Percentiles rank a stretch among this genome's conserved stretches.
These are phyloP conservation scores for Discostella stelligeroides DNA, from an alignment of 108 stramenopile species.

Conservation along the genomic window DNA sequence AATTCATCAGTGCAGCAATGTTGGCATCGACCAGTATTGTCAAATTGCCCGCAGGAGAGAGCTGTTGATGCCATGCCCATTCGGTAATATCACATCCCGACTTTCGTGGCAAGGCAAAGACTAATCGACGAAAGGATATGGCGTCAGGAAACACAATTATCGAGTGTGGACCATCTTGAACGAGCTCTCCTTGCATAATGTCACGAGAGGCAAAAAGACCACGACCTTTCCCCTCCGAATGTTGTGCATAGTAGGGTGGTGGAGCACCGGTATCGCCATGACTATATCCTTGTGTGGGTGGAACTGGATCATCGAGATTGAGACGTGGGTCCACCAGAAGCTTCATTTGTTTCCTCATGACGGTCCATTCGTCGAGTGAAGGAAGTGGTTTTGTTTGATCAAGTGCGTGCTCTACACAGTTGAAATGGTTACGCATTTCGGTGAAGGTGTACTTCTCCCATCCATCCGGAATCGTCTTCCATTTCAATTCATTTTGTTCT, in stretches of 20 bases:
- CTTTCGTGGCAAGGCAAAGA: conserved; percentile 3
- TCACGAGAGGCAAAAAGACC: not conserved
- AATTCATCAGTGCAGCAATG: conserved; percentile 10
- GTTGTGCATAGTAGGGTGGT: conserved; percentile 1
- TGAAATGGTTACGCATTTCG: not conserved
- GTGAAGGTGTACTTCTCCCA: not conserved
- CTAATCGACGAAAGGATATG: conserved; percentile 1
- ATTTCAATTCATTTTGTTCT: not conserved
- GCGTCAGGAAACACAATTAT: not conserved
- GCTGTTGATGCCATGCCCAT: conserved; percentile 9
- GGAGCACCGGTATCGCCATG: not conserved
- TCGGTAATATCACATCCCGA: conserved; percentile 15
- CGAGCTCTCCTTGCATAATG: conserved; percentile 14
- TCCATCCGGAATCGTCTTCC: not conserved
- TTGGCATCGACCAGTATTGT: not conserved
- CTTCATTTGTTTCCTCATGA: conserved; percentile 1
- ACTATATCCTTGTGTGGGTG: conserved; percentile 1
- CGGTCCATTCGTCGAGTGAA: not conserved
- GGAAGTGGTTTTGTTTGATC: conserved; percentile 7
- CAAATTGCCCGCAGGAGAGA: not conserved
- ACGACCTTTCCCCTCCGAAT: not conserved
- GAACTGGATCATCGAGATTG: not conserved
- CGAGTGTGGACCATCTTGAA: not conserved
- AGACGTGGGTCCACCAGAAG: not conserved
- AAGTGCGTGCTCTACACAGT: not conserved